These are phyloP conservation scores for Stephania cephalantha DNA, from an alignment of 164 flowering plant species.

Conservation along the genomic window DNA sequence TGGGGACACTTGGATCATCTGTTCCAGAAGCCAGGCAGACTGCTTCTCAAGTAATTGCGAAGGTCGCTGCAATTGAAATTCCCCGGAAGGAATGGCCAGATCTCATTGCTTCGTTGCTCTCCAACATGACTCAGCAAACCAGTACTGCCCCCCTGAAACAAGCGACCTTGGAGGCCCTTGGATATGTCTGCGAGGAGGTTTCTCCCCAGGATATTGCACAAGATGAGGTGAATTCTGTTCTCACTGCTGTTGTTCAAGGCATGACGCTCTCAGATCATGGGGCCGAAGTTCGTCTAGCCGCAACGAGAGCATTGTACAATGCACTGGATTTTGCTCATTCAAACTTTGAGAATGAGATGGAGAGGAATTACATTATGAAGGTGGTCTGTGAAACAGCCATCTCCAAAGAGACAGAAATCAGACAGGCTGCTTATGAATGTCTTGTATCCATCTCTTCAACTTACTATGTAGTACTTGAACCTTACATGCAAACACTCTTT, in stretches of 20 bases:
- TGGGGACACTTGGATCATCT: constrained; percentile 56
- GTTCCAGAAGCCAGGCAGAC: constrained; percentile 64
- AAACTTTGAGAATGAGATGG: constrained; percentile 80
- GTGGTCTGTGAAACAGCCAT: constrained; percentile 66
- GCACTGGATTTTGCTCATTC: constrained; percentile 83
- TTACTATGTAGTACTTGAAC: constrained; percentile 66
- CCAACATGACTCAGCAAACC: constrained; percentile 64
- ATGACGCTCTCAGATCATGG: constrained; percentile 57
- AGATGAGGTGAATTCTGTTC: constrained; percentile 71
- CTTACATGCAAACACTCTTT: constrained; percentile 68
- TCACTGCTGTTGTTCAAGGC: constrained; percentile 87
- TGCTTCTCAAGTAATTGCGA: constrained; percentile 67
- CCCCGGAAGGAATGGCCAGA: constrained; percentile 76
- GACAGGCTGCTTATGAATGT: constrained; percentile 82
- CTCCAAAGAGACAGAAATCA: constrained; percentile 51
- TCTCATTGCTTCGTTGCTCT: constrained; percentile 47
- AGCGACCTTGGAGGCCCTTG: constrained; percentile 73
- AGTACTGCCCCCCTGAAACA: constrained; percentile 46
- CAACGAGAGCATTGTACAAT: constrained; percentile 65
- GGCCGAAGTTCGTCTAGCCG: constrained; percentile 71
- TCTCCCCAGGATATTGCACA: constrained; percentile 59
- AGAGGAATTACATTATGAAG: constrained; percentile 75
- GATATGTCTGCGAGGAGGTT: constrained; percentile 79
- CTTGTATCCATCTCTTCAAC: constrained; percentile 72
- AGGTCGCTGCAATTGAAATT: constrained; percentile 65